phyloP scores from a whole-genome alignment of 2,329 filamentous ascomycete species.

The Penicillium sp. region DNA sequence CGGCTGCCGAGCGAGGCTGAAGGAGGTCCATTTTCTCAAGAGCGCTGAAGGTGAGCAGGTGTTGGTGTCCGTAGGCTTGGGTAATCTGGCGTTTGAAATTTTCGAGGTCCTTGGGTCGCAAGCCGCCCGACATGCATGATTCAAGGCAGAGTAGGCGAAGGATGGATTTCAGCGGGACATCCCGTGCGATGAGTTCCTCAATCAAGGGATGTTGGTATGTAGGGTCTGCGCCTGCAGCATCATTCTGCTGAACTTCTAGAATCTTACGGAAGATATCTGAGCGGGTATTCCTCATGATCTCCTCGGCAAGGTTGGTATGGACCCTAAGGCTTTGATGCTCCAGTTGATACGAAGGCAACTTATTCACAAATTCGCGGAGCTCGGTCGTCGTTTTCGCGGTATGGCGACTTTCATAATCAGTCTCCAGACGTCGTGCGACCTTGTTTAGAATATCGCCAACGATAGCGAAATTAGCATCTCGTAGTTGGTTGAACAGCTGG shows the following conservation, averaged over 20 bases:
- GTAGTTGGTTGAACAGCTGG: constrained; percentile 82
- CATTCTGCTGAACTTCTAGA: constrained; percentile 93
- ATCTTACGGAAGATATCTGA: constrained; percentile 86
- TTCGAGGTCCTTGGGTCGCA: constrained; percentile 87
- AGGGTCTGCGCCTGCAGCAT: constrained; percentile 87
- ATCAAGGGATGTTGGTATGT: constrained; percentile 87
- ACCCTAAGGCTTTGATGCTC: constrained; percentile 92
- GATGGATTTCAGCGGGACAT: constrained; percentile 78
- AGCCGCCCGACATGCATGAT: constrained; percentile 85
- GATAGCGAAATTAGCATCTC: constrained; percentile 93
- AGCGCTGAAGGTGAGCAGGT: constrained; percentile 84
- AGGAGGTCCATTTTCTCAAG: constrained; percentile 91
- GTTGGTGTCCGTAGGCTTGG: constrained; percentile 93
- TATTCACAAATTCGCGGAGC: constrained; percentile 92
- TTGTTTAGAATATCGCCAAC: constrained; percentile 89
- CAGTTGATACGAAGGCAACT: constrained; percentile 87
- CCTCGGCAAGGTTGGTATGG: constrained; percentile 89
- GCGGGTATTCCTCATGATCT: constrained; percentile 91
- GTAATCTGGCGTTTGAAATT: constrained; percentile 85
- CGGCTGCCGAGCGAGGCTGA: constrained; percentile 73
- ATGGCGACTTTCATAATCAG: constrained; percentile 86
- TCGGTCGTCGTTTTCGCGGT: constrained; percentile 86
- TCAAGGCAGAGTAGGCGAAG: constrained; percentile 87
- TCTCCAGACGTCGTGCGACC: constrained; percentile 82
- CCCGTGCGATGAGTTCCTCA: constrained; percentile 90